Conservation (phyloP, 1,139 yeast species). For the Taiozyma onychis region DNA sequence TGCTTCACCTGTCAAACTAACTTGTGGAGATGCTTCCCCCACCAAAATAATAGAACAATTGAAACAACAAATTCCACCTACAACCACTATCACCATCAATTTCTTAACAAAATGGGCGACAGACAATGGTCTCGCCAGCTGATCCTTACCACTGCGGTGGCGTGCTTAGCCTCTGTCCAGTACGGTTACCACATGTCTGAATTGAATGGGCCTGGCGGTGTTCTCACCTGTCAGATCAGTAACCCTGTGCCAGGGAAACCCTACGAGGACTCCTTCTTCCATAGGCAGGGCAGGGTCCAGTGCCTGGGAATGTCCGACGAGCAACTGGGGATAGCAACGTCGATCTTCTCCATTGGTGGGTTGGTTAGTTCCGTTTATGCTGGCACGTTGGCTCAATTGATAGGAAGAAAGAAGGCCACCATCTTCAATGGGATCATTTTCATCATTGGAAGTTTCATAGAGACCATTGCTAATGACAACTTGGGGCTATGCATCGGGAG, state of each 20-base stretch:
- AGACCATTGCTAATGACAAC: conserved; percentile 46
- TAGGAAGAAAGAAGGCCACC: conserved; percentile 61
- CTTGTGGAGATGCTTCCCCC: not conserved
- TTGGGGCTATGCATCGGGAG: conserved; percentile 57
- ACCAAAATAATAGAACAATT: too few species aligned
- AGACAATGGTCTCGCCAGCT: conserved; percentile 14
- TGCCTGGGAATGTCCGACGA: conserved; percentile 61
- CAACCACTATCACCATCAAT: not conserved
- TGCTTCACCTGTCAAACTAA: not conserved
- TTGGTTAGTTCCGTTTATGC: conserved; percentile 70
- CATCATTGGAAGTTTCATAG: conserved; percentile 62
- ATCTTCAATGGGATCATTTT: conserved; percentile 51
- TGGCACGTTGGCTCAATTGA: conserved; percentile 59
- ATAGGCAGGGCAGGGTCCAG: conserved; percentile 26
- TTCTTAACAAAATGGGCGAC: not conserved
- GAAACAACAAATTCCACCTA: too few species aligned
- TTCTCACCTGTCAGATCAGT: conserved; percentile 43
- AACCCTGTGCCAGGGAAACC: conserved; percentile 23
- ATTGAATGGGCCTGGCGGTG: conserved; percentile 73
- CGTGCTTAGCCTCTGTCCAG: conserved; percentile 73
- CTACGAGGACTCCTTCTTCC: conserved; percentile 24
- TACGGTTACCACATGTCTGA: conserved; percentile 91
- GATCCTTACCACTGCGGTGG: conserved; percentile 33
- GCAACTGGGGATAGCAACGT: conserved; percentile 75
- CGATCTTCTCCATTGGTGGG: conserved; percentile 85